Percentiles rank a stretch among this genome's conserved stretches.
Conservation (phyloP, 2,329 filamentous ascomycete species). For the Cordyceps cateniannulata region DNA sequence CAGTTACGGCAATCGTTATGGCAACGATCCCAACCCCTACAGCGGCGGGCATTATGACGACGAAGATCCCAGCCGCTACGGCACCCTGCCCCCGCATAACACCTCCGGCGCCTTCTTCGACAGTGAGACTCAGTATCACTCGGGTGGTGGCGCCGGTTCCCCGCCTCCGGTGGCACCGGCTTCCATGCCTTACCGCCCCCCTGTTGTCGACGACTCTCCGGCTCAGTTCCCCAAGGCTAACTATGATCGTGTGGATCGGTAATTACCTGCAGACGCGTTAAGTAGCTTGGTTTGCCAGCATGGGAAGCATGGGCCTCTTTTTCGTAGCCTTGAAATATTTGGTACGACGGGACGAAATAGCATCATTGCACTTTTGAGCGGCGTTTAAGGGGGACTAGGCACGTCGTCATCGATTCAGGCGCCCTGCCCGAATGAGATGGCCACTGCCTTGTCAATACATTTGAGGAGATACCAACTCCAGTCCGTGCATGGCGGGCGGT, state of each 20-base stretch:
- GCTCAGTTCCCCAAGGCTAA: constrained; percentile 8
- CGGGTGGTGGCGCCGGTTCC: constrained; percentile 18
- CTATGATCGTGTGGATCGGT: constrained; percentile 4
- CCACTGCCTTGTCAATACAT: neutral
- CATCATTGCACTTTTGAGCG: constrained; percentile 6
- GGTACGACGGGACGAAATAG: constrained; percentile 8
- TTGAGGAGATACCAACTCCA: neutral
- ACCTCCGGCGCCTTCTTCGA: constrained; percentile 38
- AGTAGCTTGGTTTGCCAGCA: neutral
- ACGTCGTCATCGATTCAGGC: neutral
- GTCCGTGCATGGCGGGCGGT: neutral
- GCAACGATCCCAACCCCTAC: constrained; percentile 29
- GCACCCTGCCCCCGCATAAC: constrained; percentile 29
- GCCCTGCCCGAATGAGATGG: neutral
- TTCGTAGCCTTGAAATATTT: neutral
- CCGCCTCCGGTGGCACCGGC: neutral
- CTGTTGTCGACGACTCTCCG: constrained; percentile 15
- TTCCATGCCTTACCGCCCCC: constrained; percentile 21
- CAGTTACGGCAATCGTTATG: constrained; percentile 29
- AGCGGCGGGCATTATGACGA: constrained; percentile 29
- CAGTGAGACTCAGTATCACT: constrained; percentile 42
- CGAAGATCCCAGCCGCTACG: constrained; percentile 34
- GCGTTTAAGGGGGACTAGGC: constrained; percentile 2
- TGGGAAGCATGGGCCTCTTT: neutral
- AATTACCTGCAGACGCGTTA: neutral